Evolutionary conservation across 2,329 filamentous ascomycete genomes (phyloP), one percentile per base, ranked within the genome.

Genomic region (Aureobasidium pullulans): DNA sequence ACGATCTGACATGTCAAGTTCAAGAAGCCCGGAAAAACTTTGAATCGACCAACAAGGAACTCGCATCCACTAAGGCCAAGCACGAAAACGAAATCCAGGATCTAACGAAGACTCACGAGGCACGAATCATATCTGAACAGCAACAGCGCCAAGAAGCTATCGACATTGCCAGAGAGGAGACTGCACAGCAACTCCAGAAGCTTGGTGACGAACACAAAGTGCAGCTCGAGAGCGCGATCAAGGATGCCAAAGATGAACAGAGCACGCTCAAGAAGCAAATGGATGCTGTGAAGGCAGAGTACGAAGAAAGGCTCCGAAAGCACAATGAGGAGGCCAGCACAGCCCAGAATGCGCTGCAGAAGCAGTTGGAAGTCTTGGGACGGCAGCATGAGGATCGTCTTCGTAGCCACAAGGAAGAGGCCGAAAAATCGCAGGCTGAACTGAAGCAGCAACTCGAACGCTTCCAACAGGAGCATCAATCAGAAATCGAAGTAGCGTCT

Each of bases 331-430:
- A 65, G 37, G 44, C 46, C 11, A 37, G 15, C 32, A 49, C 47
- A 10, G 52, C 61, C 15, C 34, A 57, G 28, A 52, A 16, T 40
- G 1, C 19, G 5, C 16, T 52, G 23, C 34, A 39, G 23, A 16
- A 31, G 15, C 48, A 40, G 4, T n/a, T 52, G 19, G 48, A 29
- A 47, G 49, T 16, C 19, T 56, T 40, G 59, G 61, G n/a, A 48
- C 52, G 23, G 23, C 32, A 53, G 5, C 53, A 65, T 19, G 63
- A 61, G 31, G 47, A 61, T n/a, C 58, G 50, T 13, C 46, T 65
- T 47, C 37, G 56, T 29, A 34, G 40, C 36, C 57, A 57, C 23
- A 60, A 54, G 19, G 39, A 60, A 16, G 64, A 63, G 34, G 54
- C 54, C 13, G 43, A 47, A 11, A 23, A n/a, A 11, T 13, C 23